Evolutionary conservation across 345 rosid species (phyloP), one percentile per base, ranked within the genome.

Genomic region (Eucalyptus erythrocorys): DNA sequence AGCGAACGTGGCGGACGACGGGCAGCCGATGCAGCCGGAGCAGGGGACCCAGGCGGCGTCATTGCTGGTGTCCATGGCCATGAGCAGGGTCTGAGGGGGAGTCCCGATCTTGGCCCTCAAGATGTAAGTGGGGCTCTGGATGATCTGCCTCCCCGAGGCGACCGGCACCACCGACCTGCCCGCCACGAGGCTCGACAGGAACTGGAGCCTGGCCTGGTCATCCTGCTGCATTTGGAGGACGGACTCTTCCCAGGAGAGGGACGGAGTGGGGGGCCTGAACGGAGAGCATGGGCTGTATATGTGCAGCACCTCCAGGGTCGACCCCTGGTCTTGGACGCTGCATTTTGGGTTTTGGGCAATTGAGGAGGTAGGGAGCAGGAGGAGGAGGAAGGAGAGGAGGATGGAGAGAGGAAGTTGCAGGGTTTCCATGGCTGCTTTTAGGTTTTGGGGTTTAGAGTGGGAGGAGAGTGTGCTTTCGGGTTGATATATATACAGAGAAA

Each of bases 161-260:
- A 90, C 85, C 48, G 91, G 91, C 90, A 94, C 99, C 7, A 93
- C 92, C 15, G 98, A 94, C 87, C 87, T 97, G 89, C 86, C 87
- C 13, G 93, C 97, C 80, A 94, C 98, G 10, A 97, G 96, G 92
- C 96, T 97, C 7, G 98, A 93, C 91, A 98, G 88, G 91, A 90
- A 96, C 43, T 89, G 94, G 51, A 97, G 92, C 91, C 99, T 93
- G 87, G 94, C 95, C 90, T 93, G 95, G 91, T 98, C 99, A 51
- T 94, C 88, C 42, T 94, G 94, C 91, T 93, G 94, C 91, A 91
- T 94, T 88, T 97, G 90, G 42, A 95, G 94, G 68, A 97, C 94
- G 90, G 89, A 93, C 89, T 93, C 94, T 84, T 96, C 99, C 99
- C 99, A 98, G 48, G 99, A 95, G 59, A 95, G 89, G 90, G 95